Percentiles rank a stretch among this genome's conserved stretches.
Conservation (phyloP, 768 basidiomycete species). For the Kwoniella dendrophila region DNA sequence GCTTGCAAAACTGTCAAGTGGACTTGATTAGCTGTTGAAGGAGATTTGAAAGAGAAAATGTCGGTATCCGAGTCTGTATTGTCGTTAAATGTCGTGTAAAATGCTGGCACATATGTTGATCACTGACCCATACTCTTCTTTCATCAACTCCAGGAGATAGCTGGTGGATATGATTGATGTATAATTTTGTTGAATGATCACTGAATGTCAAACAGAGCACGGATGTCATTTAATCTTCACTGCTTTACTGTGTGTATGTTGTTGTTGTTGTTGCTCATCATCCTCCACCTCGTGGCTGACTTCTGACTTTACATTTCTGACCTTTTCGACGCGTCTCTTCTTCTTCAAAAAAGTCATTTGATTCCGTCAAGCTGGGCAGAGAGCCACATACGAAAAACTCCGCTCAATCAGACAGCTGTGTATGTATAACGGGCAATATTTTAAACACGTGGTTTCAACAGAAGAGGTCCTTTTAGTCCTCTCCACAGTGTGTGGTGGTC, state of each 20-base stretch:
- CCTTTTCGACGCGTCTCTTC: constrained; percentile 1
- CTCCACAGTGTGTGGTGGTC: not conserved
- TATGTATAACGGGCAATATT: not conserved
- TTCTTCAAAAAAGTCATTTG: not conserved
- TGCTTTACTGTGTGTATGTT: constrained; percentile 3
- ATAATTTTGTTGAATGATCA: too few species aligned
- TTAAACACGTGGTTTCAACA: not conserved
- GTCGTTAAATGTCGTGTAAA: too few species aligned
- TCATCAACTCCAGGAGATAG: not conserved
- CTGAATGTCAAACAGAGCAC: too few species aligned
- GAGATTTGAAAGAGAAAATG: too few species aligned
- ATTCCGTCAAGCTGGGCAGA: not conserved
- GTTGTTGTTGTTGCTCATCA: constrained; percentile 13
- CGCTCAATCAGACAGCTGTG: not conserved
- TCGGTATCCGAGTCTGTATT: too few species aligned
- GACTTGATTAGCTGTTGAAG: too few species aligned
- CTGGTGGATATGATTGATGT: not conserved
- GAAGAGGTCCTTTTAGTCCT: not conserved
- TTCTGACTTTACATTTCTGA: too few species aligned
- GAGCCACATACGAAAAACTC: constrained; percentile 5
- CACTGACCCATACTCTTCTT: not conserved
- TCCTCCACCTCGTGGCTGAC: constrained; percentile 13
- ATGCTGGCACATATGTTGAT: too few species aligned
- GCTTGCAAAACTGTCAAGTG: too few species aligned
- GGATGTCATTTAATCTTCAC: not conserved